Base-by-base conservation (phyloP, 1,284 basidiomycete genomes). In the Ceratobasidium sp. region DNA sequence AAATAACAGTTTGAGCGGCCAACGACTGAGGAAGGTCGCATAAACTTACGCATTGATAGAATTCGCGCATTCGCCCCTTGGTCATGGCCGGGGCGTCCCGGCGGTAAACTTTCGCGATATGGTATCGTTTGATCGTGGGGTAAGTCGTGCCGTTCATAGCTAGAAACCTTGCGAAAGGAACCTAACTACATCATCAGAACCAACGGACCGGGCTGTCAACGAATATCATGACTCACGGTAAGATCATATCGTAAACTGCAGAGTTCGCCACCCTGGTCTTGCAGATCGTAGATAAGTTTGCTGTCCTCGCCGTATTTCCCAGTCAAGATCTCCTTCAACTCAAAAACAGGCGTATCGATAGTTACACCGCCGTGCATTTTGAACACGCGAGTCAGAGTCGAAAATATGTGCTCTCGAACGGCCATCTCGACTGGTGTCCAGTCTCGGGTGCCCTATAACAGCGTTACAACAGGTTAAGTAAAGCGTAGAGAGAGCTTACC, bases 211-310 rank as follows among this genome's bases (percentile, higher is more conserved):
- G 52, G 13, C 32, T 11, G 25, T 32, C 32, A 5, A 22, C 7
- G 22, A 32, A 11, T 46, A 61, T 76, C 66, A 32, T 11, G 34
- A 82, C 86, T 79, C 78, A 88, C 97, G 29, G 97, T 99, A 81
- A 99, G 91, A 83, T 99, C 97, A 83, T 99, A 99, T 76, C 97
- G 88, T 80, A 99, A 86, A 25, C 95, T 95, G 79, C 98, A 93
- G 81, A 99, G 90, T 84, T 99, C 98, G 32, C 98, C 97, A n/a
- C 97, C 98, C 84, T 99, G 98, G 84, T 99, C 98, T 87, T 93
- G 91, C 71, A 99, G 89, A 85, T 99, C 97, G 84, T 98, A 99
- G 81, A 99, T 99, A 81, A 99, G 91, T 85, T 99, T 99, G 65
- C 92, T 90, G 84, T 99, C 97, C 85, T 99, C 98, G 76, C 96